phyloP scores from a whole-genome alignment of 768 basidiomycete genomes.

The Suillus lakei region DNA sequence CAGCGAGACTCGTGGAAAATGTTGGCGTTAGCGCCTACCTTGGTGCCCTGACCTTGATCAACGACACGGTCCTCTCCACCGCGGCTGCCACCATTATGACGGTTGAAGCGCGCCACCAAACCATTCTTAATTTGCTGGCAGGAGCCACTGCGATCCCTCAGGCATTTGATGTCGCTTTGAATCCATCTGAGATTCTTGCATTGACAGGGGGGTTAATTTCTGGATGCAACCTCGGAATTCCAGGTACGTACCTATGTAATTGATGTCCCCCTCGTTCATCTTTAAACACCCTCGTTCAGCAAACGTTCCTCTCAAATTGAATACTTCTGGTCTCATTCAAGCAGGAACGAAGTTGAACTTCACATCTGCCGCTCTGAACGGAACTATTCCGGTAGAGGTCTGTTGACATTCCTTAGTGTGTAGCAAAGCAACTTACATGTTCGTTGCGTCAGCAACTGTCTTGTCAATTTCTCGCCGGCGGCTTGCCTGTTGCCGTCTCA shows the following conservation, averaged over 20 bases:
- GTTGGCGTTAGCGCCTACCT: constrained; percentile 81
- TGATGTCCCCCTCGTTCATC: not conserved
- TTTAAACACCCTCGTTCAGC: constrained; percentile 38
- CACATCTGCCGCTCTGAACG: constrained; percentile 58
- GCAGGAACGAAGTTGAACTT: constrained; percentile 69
- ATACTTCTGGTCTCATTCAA: constrained; percentile 60
- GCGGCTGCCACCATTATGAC: constrained; percentile 78
- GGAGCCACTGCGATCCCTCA: constrained; percentile 60
- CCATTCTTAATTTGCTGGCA: constrained; percentile 72
- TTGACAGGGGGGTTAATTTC: constrained; percentile 70
- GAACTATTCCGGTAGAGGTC: constrained; percentile 47
- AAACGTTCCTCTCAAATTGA: constrained; percentile 62
- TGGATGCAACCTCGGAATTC: constrained; percentile 67
- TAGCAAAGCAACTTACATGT: constrained; percentile 12
- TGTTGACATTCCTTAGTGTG: constrained; percentile 22
- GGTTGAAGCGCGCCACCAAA: constrained; percentile 84
- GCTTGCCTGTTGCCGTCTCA: constrained; percentile 54
- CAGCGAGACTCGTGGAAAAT: constrained; percentile 76
- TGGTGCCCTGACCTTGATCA: constrained; percentile 68
- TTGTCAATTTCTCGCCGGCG: constrained; percentile 82
- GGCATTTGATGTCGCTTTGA: constrained; percentile 76
- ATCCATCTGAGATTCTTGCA: constrained; percentile 71
- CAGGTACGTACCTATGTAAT: constrained; percentile 42
- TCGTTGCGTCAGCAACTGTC: constrained; percentile 48
- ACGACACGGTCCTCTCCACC: constrained; percentile 61